Conservation (phyloP, 1,284 basidiomycete species). For the Hemileia vastatrix region DNA sequence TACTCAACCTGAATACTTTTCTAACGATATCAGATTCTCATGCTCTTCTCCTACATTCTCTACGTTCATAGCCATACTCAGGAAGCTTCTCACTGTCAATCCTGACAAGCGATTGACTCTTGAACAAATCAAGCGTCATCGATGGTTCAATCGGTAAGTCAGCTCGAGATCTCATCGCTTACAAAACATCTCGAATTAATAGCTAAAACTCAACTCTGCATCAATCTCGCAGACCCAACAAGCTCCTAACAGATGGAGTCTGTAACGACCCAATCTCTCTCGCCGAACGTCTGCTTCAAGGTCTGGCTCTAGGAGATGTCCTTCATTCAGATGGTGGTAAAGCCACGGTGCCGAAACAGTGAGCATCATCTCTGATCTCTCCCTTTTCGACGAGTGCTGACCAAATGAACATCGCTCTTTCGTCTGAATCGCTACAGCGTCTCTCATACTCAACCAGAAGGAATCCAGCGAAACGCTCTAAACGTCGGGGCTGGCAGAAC, state of each 20-base stretch:
- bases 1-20: no score
- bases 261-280: conserved; percentile 40
- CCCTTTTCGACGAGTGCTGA: neutral
- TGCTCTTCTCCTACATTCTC: no score
- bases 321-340: neutral
- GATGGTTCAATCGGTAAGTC: no score
- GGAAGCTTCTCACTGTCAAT: no score
- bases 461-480: conserved; percentile 25
- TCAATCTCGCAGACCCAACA: conserved; percentile 27
- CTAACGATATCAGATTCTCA: no score
- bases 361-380: neutral
- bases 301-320: conserved; percentile 24
- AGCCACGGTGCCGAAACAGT: neutral
- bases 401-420: neutral
- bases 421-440: conserved; percentile 14
- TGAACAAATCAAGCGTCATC: no score
- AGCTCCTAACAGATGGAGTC: conserved; percentile 34
- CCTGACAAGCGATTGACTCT: no score
- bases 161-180: neutral
- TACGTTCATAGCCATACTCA: no score
- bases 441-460: conserved; percentile 42
- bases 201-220: no score
- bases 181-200: neutral
- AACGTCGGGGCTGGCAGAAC: neutral
- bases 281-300: conserved; percentile 41